Base-by-base conservation (phyloP, 2,329 filamentous ascomycete genomes). In the Nothophaeocryptopus gaeumannii region DNA sequence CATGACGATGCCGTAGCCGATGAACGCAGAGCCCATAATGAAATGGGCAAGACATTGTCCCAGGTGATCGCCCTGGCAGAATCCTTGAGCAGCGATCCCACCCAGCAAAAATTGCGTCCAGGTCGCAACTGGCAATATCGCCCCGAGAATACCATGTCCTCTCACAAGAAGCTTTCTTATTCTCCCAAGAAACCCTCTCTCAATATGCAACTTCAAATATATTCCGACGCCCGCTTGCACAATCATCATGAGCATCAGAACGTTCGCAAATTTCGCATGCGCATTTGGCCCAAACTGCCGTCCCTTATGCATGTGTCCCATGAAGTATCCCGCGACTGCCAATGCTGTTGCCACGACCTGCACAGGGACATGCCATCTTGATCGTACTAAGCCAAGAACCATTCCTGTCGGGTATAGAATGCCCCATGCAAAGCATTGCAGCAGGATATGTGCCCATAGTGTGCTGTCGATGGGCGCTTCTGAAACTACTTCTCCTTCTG, bases 51-150 rank as follows among this genome's bases (percentile, higher is more conserved):
- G 74, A 71, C 93, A 99, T 70, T 99, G 93, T 30, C 91, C 92
- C 1, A 90, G 70, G 66, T 99, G 92, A 50, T 97, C 91, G 46
- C 79, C 89, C 59, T 89, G 87, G 70, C 93, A 99, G 75, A 96
- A 97, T 15, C 93, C 93, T 48, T 96, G 77, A 3, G 88, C 79
- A 0, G 92, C 92, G 64, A 99, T 96, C 34, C 90, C 93, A 43
- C 93, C 93, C 70, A 99, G 96, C 5, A 99, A 68, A 84, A 99
- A 95, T 74, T 99, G 93, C 5, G 85, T 79, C 93, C 93, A 99
- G 20, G 86, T 82, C 1, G 90, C 78, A 2, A 97, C 72, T 1
- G 93, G 93, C 77, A 99, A 87, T 1, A 82, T 73, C 72, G 96
- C 96, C 58, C 93, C 93, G 34, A 95, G 72, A 49, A 96, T 70